Base-by-base conservation (phyloP, 23 red algal genomes). In the Cyanidium caldarium region DNA sequence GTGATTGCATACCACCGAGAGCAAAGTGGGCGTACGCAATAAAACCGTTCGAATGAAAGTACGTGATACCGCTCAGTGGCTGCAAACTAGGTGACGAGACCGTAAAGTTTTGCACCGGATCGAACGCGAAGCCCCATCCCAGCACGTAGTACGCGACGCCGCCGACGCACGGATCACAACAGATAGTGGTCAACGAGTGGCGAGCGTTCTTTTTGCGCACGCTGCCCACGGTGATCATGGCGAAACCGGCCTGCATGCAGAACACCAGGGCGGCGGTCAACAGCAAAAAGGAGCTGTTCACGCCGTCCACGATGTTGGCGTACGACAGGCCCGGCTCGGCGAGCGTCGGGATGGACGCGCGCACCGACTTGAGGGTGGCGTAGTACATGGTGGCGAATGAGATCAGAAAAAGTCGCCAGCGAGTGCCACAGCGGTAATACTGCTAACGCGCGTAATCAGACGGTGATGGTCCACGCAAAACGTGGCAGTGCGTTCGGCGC, bases 81-180 rank as follows among this genome's bases (percentile, higher is more conserved):
- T 5, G 5, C n/a, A n/a, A n/a, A n/a, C n/a, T n/a, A n/a, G n/a
- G n/a, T n/a, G n/a, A n/a, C 51, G 19, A 16, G 7, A 28, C 31
- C 7, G 21, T 25, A 61, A 61, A 61, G 31, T 61, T 61, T 10
- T 61, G 19, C n/a, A 61, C 31, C 0, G 71, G 42, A 7, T 78
- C 91, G 65, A 83, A 95, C 28, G 84, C 84, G 40, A 95, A 95
- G 0, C 82, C 91, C 30, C 66, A 87, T 20, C 83, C 91, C 45
- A 87, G 82, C 42, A 87, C 58, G 39, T 80, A 87, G 73, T 86
- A 95, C 14, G 91, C 83, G 17, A 95, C 41, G 42, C 73, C 73
- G 37, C 91, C 83, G 39, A 87, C 79, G 40, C 80, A 83, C 16
- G 84, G 79, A 57, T 95, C 91, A 23, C 86, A 78, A 14, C 87